A percentile compares a stretch with the other conserved stretches of the same genome.
Conservation (phyloP, 2,329 filamentous ascomycete species). For the Westerdykella ornata region DNA sequence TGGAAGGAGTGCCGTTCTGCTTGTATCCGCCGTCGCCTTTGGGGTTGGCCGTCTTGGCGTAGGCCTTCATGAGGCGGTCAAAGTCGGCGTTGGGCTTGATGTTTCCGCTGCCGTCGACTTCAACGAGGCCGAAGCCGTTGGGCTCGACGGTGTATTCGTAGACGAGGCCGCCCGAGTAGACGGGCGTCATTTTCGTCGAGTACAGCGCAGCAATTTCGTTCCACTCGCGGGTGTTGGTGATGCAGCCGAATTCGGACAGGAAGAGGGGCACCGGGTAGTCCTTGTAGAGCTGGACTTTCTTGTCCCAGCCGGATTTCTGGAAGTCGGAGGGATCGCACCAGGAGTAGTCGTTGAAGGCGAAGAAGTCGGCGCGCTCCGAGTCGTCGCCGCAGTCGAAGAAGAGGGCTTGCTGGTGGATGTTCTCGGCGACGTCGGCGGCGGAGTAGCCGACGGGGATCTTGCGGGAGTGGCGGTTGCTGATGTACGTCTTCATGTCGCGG, state of each 20-base stretch:
- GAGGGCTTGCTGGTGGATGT: slow-evolving; percentile 75
- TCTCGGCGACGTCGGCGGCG: slow-evolving; percentile 75
- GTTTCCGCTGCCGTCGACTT: slow-evolving; percentile 47
- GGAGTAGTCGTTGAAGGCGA: slow-evolving; percentile 84
- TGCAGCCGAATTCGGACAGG: slow-evolving; percentile 91
- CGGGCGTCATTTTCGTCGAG: slow-evolving; percentile 70
- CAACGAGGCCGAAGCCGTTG: slow-evolving; percentile 71
- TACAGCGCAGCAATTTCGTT: slow-evolving; percentile 74
- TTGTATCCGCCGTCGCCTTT: slow-evolving; percentile 54
- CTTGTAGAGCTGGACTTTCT: slow-evolving; percentile 33
- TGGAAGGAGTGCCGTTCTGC: slow-evolving; percentile 45
- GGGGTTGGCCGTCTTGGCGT: slow-evolving; percentile 47
- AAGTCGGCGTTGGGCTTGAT: slow-evolving; percentile 61
- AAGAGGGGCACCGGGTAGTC: slow-evolving; percentile 53
- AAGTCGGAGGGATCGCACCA: slow-evolving; percentile 59
- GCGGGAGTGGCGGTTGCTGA: slow-evolving; percentile 61
- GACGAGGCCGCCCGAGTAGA: slow-evolving; percentile 92
- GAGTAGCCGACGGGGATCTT: slow-evolving; percentile 73
- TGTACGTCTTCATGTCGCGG: slow-evolving; percentile 74
- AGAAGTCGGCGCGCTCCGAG: slow-evolving; percentile 75
- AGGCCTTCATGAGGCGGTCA: slow-evolving; percentile 47
- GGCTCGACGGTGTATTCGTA: slow-evolving; percentile 76
- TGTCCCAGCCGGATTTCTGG: slow-evolving; percentile 66
- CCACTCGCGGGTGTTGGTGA: slow-evolving; percentile 73
- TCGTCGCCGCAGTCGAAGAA: slow-evolving; percentile 93